phyloP scores from a whole-genome alignment of 2,329 filamentous ascomycete species.

The Coniochaeta prunicola region DNA sequence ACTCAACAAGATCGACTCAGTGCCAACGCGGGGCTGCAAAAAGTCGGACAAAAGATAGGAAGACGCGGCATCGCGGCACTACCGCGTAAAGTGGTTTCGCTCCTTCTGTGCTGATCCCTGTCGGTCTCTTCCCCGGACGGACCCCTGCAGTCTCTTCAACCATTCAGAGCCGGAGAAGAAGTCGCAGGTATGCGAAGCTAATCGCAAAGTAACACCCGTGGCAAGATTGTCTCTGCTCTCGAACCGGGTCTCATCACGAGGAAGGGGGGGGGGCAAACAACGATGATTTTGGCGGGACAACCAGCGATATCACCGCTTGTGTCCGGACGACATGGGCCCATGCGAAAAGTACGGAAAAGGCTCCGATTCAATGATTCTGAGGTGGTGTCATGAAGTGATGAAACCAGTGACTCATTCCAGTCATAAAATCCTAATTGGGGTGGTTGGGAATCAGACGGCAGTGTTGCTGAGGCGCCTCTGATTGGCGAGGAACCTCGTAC shows the following conservation, averaged over 20 bases:
- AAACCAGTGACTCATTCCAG: constrained; percentile 15
- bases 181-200: background rate
- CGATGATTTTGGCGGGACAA: constrained; percentile 5
- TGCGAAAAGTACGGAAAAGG: constrained; percentile 4
- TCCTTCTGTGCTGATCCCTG: constrained; percentile 15
- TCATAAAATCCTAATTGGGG: constrained; percentile 2
- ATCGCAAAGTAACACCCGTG: background rate
- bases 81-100: constrained; percentile 23
- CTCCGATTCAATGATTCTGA: background rate
- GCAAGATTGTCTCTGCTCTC: background rate
- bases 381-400: background rate
- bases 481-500: background rate
- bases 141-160: constrained; percentile 5
- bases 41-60: constrained; percentile 4
- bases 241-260: background rate
- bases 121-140: constrained; percentile 4
- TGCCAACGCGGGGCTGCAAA: constrained; percentile 12
- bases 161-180: background rate
- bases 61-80: constrained; percentile 17
- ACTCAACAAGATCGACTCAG: constrained; percentile 13
- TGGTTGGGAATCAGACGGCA: constrained; percentile 2
- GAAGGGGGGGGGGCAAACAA: constrained; percentile 1
- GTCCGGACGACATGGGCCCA: background rate
- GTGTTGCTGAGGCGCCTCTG: background rate
- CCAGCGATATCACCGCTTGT: background rate